Evolutionary conservation across 208 protist species (phyloP), one percentile per base, ranked within the genome.

Genomic region (Acanthamoeba healyi): DNA sequence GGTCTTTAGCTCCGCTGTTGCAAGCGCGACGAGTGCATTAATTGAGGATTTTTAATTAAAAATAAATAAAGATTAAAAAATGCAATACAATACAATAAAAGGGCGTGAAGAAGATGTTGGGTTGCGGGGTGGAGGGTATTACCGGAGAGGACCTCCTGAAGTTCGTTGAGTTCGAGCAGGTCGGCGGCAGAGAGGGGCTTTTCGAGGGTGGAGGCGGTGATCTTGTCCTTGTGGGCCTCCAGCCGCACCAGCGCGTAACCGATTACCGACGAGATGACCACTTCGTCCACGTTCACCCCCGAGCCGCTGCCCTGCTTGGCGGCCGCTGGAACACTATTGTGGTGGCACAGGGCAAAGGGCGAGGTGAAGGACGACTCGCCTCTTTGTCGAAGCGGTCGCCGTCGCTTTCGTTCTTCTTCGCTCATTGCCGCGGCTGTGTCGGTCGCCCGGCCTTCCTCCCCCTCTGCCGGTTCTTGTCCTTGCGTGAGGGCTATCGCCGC

Each of bases 221-320:
- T 84, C 44, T 56, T 84, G 22, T 84, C 74, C 74, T 84, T 84
- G 42, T 84, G 74, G 29, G 74, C 74, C 44, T 84, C 74, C 6
- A 84, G 74, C 5, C 74, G 74, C 42, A 84, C 74, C 15, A 84
- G 42, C 14, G 44, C 44, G 44, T 84, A 84, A 58, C 74, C 74
- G 17, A 84, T 84, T 19, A 84, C 74, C 10, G 74, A 84, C 19
- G 74, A 84, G 74, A 84, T 84, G 15, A 84, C 74, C 42, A 84
- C 74, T n/a, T 84, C 74, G 2, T n/a, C 74, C 44, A 5, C 42
- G 44, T n/a, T 84, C 17, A 38, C 74, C 22, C 29, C 40, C 61
- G 61, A 67, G 10, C 44, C 51, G 17, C 51, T 24, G 5, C 67
- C 67, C 2, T 29, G 24, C 67, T 77, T 77, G 63, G 32, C 63